A percentile compares a stretch with the other conserved stretches of the same genome.
These are phyloP conservation scores for Zygotorulaspora mrakii DNA, from an alignment of 1,139 yeast genomes.

Conservation along the genomic window DNA sequence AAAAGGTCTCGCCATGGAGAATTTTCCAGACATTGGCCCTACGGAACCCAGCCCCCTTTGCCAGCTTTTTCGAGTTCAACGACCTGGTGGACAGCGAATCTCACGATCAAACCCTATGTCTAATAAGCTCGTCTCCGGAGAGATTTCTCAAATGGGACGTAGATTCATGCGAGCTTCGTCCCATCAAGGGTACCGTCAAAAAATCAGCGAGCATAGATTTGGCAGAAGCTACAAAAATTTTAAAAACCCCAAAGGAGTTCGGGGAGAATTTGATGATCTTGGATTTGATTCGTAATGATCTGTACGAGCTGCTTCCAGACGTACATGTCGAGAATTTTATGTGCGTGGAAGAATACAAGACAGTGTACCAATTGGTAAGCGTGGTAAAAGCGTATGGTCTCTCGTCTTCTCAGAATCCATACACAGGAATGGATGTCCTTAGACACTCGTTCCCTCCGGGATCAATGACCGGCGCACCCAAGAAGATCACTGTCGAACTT, in stretches of 20 bases:
- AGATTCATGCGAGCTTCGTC: constrained; percentile 70
- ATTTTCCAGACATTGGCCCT: constrained; percentile 67
- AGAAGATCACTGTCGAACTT: constrained; percentile 83
- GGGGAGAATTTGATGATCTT: constrained; percentile 98
- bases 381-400: constrained; percentile 68
- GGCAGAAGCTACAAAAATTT: constrained; percentile 57
- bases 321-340: constrained; percentile 77
- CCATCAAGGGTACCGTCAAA: constrained; percentile 92
- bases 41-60: constrained; percentile 89
- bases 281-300: constrained; percentile 89
- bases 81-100: constrained; percentile 39
- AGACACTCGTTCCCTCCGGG: constrained; percentile 90
- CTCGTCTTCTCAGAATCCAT: constrained; percentile 31
- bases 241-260: constrained; percentile 85
- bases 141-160: constrained; percentile 78
- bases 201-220: constrained; percentile 52
- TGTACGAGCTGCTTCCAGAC: constrained; percentile 61
- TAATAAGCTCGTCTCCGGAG: constrained; percentile 92
- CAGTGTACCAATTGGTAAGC: constrained; percentile 88
- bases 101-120: constrained; percentile 37
- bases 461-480: constrained; percentile 99
- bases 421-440: constrained; percentile 73
- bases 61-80: constrained; percentile 74
- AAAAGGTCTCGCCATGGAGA: constrained; percentile 60
- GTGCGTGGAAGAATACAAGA: constrained; percentile 88